Evolutionary conservation across 1,139 yeast species (phyloP).

Genomic region (Candida sojae): DNA sequence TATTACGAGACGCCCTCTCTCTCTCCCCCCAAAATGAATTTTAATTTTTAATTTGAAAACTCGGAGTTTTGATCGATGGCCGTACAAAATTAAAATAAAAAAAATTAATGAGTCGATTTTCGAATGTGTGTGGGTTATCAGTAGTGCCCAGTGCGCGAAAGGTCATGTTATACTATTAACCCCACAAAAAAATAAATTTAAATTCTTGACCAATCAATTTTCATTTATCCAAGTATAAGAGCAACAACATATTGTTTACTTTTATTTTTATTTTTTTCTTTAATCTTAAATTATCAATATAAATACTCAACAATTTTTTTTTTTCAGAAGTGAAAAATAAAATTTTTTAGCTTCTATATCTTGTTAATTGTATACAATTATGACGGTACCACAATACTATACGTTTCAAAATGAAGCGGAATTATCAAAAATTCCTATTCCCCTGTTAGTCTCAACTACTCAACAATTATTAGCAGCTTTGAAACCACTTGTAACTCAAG

Average conservation of each 20-base stretch:
- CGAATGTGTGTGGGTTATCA: not conserved
- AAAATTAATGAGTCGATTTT: not conserved
- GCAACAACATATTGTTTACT: not conserved
- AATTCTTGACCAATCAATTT: conserved; percentile 1
- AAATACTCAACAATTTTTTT: not conserved
- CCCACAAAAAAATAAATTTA: conserved; percentile 4
- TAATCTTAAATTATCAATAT: not conserved
- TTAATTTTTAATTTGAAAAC: not conserved
- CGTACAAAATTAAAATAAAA: not conserved
- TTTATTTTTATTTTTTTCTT: too few relatives aligned
- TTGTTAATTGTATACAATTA: not conserved
- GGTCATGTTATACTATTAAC: not conserved
- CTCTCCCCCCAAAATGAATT: too few relatives aligned
- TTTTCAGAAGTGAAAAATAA: too few relatives aligned
- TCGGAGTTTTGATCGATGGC: not conserved
- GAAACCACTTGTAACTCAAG: conserved; percentile 48
- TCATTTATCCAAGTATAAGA: not conserved
- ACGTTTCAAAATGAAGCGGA: conserved; percentile 23
- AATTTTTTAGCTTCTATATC: too few relatives aligned
- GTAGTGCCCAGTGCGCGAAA: not conserved
- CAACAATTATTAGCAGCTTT: conserved; percentile 49
- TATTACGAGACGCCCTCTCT: too few relatives aligned
- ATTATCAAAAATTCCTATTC: conserved; percentile 57
- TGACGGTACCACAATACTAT: conserved; percentile 7
- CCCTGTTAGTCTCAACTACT: conserved; percentile 46